Conservation (phyloP, 768 basidiomycete genomes). For the Leucocoprinus leucothites region DNA sequence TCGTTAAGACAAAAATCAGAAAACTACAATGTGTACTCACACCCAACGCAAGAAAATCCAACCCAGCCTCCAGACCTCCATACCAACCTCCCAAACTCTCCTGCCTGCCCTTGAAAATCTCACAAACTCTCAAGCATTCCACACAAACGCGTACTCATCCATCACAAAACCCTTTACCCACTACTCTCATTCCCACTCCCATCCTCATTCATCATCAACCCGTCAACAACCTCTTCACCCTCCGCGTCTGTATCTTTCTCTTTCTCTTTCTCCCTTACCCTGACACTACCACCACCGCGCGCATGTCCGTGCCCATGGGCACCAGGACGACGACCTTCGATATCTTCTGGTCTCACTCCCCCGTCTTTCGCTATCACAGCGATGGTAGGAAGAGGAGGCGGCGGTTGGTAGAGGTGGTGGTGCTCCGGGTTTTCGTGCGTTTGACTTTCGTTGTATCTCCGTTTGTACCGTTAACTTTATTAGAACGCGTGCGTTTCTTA, state of each 20-base stretch:
- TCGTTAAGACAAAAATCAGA: too few species aligned
- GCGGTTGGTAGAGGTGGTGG: background rate
- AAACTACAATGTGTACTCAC: too few species aligned
- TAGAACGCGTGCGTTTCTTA: constrained; percentile 15
- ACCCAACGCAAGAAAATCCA: too few species aligned
- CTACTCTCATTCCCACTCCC: constrained; percentile 11
- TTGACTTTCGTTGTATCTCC: constrained; percentile 14
- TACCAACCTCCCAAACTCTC: too few species aligned
- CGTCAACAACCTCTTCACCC: constrained; percentile 11
- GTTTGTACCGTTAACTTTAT: constrained; percentile 6
- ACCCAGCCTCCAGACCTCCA: too few species aligned
- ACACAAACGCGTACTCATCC: background rate
- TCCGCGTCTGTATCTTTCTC: constrained; percentile 13
- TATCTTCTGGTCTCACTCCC: background rate
- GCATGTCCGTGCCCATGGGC: too few species aligned
- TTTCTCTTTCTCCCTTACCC: too few species aligned
- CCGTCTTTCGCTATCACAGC: background rate
- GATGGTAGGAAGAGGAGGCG: too few species aligned
- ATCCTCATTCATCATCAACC: too few species aligned
- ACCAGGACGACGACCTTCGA: background rate
- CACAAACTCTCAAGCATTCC: too few species aligned
- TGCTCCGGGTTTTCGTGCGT: constrained; percentile 12
- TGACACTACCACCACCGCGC: too few species aligned
- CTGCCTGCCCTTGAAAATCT: too few species aligned
- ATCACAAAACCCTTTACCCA: constrained; percentile 3